Base-by-base conservation (phyloP, 2,329 filamentous ascomycete genomes). In the Colletotrichum sp. region DNA sequence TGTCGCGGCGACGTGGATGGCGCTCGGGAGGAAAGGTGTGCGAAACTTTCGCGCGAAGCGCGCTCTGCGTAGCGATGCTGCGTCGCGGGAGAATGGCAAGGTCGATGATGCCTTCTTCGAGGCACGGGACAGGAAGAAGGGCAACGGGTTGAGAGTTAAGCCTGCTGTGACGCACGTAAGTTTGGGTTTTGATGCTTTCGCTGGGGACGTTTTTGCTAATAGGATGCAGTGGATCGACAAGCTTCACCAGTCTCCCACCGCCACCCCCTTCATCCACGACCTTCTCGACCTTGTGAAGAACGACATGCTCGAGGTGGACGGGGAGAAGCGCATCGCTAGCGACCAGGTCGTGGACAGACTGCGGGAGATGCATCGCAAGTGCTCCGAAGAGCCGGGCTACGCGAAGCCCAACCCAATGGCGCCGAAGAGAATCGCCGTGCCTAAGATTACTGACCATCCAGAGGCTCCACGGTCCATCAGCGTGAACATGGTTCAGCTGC, bases 1-100 rank as follows among this genome's bases (percentile, higher is more conserved):
- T n/a, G 64, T 69, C 16, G 64, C 71, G 1, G 71, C 71, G 16
- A 69, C 68, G n/a, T 70, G 71, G 52, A 73, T 73, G 64, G 62
- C 34, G 1, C 21, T 73, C 5, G 71, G 64, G 2, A 18, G 30
- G n/a, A 73, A 69, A 4, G 68, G 68, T 1, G 68, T 70, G 18
- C 34, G 32, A 1, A 28, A 1, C 1, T 70, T 63, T 39, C 28
- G 59, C 2, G 36, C 12, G 12, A 34, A 70, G 68, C 68, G 68
- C 18, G 55, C 60, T 4, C n/a, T 39, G 3, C 3, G 2, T 7
- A 10, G 16, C n/a, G 4, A 18, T 21, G 16, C 1, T n/a, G n/a
- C 28, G 36, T 4, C 39, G 5, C n/a, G n/a, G 4, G 28, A 21
- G 10, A 16, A 60, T 5, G 26, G 57, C 10, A 28, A 24, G 4